Evolutionary conservation across 1,284 basidiomycete species (phyloP).

Genomic region (Malassezia japonica): DNA sequence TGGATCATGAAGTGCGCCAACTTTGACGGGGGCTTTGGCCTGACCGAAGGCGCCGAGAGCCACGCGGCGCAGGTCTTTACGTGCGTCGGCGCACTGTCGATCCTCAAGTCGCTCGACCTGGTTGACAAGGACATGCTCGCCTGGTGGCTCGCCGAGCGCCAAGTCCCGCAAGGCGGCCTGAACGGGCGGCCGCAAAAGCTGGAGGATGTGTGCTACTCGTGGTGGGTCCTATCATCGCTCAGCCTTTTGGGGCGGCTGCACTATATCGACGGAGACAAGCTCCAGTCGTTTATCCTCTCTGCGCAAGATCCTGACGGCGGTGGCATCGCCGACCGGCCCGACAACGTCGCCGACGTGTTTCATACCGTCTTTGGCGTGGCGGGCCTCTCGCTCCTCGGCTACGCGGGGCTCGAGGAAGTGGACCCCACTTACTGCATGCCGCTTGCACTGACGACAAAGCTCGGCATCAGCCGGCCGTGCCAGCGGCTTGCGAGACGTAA

Average conservation of each 20-base stretch:
- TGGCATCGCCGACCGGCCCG: slow-evolving; percentile 87
- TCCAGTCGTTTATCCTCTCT: slow-evolving; percentile 70
- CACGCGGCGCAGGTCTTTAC: slow-evolving; percentile 92
- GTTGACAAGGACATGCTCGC: slow-evolving; percentile 54
- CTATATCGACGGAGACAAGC: slow-evolving; percentile 84
- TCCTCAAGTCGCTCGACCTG: slow-evolving; percentile 66
- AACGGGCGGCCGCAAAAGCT: slow-evolving; percentile 94
- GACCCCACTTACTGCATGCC: slow-evolving; percentile 98
- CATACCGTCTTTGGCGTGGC: slow-evolving; percentile 89
- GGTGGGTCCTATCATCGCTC: slow-evolving; percentile 85
- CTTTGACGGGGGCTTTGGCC: slow-evolving; percentile 92
- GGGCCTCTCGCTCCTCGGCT: slow-evolving; percentile 79
- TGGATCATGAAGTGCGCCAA: slow-evolving; percentile 75
- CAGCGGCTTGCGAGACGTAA: slow-evolving; percentile 9
- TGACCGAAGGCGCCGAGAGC: slow-evolving; percentile 71
- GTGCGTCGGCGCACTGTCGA: slow-evolving; percentile 74
- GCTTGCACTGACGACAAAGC: slow-evolving; percentile 56
- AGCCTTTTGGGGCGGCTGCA: slow-evolving; percentile 71
- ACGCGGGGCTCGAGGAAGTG: slow-evolving; percentile 67
- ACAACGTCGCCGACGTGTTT: slow-evolving; percentile 89
- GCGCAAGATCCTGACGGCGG: slow-evolving; percentile 85
- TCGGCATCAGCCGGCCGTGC: slow-evolving; percentile 30
- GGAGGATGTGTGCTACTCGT: slow-evolving; percentile 97
- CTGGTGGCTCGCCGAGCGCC: slow-evolving; percentile 88
- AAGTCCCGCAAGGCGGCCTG: slow-evolving; percentile 81